Evolutionary conservation across 305 asterid species (phyloP).

Genomic region (Ajuga reptans): DNA sequence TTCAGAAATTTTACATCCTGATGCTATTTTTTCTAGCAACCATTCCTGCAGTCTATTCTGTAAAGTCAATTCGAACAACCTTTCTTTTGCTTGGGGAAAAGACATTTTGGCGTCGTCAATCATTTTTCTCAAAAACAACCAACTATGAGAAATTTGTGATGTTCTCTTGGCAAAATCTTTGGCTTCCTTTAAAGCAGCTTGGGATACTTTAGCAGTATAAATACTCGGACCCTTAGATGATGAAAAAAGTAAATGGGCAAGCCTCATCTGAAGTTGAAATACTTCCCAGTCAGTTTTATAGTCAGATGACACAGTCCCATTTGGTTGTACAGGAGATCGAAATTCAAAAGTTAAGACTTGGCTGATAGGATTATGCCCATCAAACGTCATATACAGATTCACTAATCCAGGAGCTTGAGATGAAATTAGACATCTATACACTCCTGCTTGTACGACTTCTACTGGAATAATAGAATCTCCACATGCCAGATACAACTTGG

Average conservation of each 20-base stretch:
- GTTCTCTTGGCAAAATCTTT: conserved; percentile 51
- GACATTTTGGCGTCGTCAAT: conserved; percentile 45
- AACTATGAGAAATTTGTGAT: conserved; percentile 39
- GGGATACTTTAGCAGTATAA: conserved; percentile 47
- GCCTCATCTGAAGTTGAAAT: conserved; percentile 66
- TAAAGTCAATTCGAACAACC: conserved; percentile 65
- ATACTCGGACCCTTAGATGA: conserved; percentile 52
- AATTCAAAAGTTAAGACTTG: conserved; percentile 66
- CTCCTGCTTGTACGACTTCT: conserved; percentile 67
- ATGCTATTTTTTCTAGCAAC: conserved; percentile 69
- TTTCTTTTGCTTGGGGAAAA: conserved; percentile 60
- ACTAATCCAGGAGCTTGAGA: conserved; percentile 67
- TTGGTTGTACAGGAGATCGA: conserved; percentile 46
- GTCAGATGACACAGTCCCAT: conserved; percentile 27
- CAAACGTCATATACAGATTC: conserved; percentile 62
- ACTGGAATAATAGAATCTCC: conserved; percentile 57
- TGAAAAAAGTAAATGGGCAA: conserved; percentile 72
- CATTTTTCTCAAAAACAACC: conserved; percentile 48
- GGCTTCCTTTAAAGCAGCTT: conserved; percentile 58
- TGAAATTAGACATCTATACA: conserved; percentile 56
- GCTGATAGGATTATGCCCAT: conserved; percentile 75
- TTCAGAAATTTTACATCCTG: conserved; percentile 54
- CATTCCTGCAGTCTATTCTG: conserved; percentile 68
- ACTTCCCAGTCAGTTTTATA: conserved; percentile 54
- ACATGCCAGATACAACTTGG: conserved; percentile 56